Conservation (phyloP, 139 green algal genomes). For the Desmodesmus armatus region DNA sequence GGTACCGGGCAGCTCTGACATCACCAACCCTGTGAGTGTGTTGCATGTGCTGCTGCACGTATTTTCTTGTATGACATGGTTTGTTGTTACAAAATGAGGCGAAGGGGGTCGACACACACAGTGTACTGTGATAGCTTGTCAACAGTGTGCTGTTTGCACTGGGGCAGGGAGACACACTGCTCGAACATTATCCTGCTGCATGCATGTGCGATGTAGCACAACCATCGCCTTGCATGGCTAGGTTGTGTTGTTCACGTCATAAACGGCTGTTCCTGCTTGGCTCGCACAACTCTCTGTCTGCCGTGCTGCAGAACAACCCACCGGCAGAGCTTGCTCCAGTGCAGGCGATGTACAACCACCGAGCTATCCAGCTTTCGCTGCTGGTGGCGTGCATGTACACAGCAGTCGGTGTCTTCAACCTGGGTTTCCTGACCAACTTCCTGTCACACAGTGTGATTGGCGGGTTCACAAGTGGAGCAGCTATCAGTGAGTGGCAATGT, state of each 20-base stretch:
- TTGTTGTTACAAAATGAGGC: slow-evolving; percentile 50
- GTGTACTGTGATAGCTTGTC: too few species aligned
- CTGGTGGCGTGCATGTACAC: slow-evolving; percentile 86
- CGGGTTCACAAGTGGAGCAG: slow-evolving; percentile 84
- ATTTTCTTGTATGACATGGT: slow-evolving; percentile 35
- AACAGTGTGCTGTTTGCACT: too few species aligned
- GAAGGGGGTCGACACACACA: too few species aligned
- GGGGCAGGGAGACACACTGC: too few species aligned
- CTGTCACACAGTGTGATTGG: slow-evolving; percentile 74
- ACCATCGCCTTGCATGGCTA: neutral
- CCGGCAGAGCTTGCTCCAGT: too few species aligned
- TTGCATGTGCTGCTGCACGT: slow-evolving; percentile 44
- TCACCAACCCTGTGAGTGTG: slow-evolving; percentile 63
- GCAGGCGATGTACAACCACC: slow-evolving; percentile 32
- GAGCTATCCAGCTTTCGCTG: slow-evolving; percentile 75
- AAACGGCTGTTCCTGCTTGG: neutral
- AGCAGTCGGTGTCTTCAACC: slow-evolving; percentile 73
- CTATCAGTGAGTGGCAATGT: too few species aligned
- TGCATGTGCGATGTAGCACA: too few species aligned
- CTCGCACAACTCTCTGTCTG: neutral
- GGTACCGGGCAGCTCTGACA: slow-evolving; percentile 39
- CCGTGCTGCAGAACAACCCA: too few species aligned
- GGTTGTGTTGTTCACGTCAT: neutral
- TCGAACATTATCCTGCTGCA: too few species aligned
- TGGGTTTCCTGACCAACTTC: slow-evolving; percentile 92